A percentile compares a stretch with the other conserved stretches of the same genome.
Evolutionary conservation across 495 filamentous ascomycete species (phyloP).

Genomic region (Collariella sp.): DNA sequence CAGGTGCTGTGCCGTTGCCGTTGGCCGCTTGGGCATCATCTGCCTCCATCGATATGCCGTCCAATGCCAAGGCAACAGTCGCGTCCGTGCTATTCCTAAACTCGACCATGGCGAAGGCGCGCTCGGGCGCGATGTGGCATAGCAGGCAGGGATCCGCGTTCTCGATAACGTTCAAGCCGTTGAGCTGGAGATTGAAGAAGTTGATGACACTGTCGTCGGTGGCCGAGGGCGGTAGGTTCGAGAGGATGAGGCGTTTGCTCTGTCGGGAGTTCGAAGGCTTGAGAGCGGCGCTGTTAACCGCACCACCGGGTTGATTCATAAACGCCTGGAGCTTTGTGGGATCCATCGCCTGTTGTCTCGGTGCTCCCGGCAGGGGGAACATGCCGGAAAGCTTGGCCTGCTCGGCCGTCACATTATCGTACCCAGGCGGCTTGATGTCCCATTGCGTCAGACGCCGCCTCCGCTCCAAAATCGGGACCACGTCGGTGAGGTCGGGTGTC

Average conservation of each 20-base stretch:
- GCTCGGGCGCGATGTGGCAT: constrained; percentile 70
- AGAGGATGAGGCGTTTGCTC: constrained; percentile 78
- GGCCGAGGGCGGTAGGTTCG: constrained; percentile 63
- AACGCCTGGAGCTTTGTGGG: constrained; percentile 90
- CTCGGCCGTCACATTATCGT: constrained; percentile 97
- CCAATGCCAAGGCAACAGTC: constrained; percentile 82
- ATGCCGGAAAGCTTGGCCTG: constrained; percentile 99
- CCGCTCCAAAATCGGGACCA: constrained; percentile 66
- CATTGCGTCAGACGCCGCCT: constrained; percentile 92
- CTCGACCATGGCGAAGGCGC: constrained; percentile 75
- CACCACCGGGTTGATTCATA: constrained; percentile 77
- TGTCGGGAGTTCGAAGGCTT: constrained; percentile 91
- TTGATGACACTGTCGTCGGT: constrained; percentile 63
- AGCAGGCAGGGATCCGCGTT: constrained; percentile 80
- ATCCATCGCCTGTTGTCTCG: constrained; percentile 93
- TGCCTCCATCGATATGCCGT: constrained; percentile 81
- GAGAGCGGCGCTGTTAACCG: constrained; percentile 62
- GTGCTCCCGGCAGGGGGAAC: constrained; percentile 95
- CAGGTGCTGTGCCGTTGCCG: constrained; percentile 41
- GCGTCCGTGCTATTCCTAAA: constrained; percentile 83
- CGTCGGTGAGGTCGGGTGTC: constrained; percentile 87
- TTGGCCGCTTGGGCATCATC: constrained; percentile 49
- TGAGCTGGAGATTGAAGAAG: constrained; percentile 95
- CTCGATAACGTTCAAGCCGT: constrained; percentile 83
- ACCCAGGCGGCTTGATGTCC: constrained; percentile 98